phyloP scores from a whole-genome alignment of 768 basidiomycete genomes.

The Phaffia tasmanica region DNA sequence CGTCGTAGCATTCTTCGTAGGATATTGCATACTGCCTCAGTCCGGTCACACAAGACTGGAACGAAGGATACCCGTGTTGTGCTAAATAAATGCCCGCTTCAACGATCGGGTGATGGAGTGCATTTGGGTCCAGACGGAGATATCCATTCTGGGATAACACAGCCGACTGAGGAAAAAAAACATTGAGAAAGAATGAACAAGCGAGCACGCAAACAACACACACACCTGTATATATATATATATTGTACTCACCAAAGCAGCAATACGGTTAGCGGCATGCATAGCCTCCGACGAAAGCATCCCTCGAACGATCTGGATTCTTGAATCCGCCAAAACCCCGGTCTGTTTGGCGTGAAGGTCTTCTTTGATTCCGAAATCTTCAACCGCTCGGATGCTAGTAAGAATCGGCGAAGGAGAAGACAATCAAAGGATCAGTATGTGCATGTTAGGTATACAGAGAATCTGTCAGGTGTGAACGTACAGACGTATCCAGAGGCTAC shows the following conservation, averaged over 20 bases:
- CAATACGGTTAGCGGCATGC: conserved; percentile 73
- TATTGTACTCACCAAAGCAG: conserved; percentile 57
- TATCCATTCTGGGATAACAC: conserved; percentile 82
- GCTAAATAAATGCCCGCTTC: conserved; percentile 74
- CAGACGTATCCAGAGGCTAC: too few species aligned
- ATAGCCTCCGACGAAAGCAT: conserved; percentile 64
- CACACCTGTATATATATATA: conserved; percentile 1
- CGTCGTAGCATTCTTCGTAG: conserved; percentile 64
- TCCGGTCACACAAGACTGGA: conserved; percentile 68
- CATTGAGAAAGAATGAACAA: not conserved
- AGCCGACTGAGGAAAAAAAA: conserved; percentile 46
- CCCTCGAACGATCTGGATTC: conserved; percentile 47
- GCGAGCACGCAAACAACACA: not conserved
- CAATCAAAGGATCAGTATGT: not conserved
- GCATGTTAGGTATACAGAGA: not conserved
- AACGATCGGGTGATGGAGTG: conserved; percentile 77
- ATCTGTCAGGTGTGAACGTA: too few species aligned
- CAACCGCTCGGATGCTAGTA: conserved; percentile 64
- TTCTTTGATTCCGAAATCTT: conserved; percentile 74
- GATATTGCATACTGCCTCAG: conserved; percentile 65
- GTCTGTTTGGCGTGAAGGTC: conserved; percentile 42
- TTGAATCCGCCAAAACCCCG: conserved; percentile 38
- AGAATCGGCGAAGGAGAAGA: conserved; percentile 41
- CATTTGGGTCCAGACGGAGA: conserved; percentile 49
- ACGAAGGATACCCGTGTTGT: conserved; percentile 69